Evolutionary conservation across 192 early-diverging fungal genomes (phyloP).

Genomic region (Coemansia sp.): DNA sequence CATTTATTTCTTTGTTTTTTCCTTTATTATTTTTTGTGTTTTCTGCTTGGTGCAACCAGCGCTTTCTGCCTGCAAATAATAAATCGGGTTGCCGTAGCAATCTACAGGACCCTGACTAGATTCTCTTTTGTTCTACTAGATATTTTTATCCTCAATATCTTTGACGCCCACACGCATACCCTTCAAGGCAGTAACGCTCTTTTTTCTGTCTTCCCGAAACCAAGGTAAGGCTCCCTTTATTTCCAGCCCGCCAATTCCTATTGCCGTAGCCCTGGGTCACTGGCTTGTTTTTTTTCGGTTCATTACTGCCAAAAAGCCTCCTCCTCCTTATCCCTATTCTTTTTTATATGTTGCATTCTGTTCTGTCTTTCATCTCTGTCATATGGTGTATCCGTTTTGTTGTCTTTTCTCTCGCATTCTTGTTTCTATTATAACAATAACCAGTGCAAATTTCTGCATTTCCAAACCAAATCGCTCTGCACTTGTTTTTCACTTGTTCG

Average conservation of each 20-base stretch:
- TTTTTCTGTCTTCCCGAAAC: background rate
- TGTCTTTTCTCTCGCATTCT: background rate
- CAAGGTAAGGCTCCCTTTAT: background rate
- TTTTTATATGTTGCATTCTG: background rate
- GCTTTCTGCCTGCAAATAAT: background rate
- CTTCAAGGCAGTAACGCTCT: constrained; percentile 3
- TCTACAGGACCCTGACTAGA: background rate
- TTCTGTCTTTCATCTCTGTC: background rate
- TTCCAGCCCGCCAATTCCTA: background rate
- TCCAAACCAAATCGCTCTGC: background rate
- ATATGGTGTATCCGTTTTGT: background rate
- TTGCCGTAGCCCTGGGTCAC: background rate
- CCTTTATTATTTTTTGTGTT: background rate
- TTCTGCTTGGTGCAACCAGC: background rate
- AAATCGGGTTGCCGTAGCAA: background rate
- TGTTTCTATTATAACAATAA: background rate
- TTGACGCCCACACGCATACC: background rate
- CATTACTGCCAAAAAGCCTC: background rate
- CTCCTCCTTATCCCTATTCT: background rate
- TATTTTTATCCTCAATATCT: background rate
- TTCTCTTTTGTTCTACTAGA: background rate
- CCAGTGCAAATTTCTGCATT: background rate
- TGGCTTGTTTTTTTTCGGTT: background rate
- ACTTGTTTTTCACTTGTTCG: too few relatives aligned
- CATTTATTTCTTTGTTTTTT: background rate